These are phyloP conservation scores for Chrysanthemum seticuspe DNA, from an alignment of 129 eudicot genomes.

Conservation along the genomic window DNA sequence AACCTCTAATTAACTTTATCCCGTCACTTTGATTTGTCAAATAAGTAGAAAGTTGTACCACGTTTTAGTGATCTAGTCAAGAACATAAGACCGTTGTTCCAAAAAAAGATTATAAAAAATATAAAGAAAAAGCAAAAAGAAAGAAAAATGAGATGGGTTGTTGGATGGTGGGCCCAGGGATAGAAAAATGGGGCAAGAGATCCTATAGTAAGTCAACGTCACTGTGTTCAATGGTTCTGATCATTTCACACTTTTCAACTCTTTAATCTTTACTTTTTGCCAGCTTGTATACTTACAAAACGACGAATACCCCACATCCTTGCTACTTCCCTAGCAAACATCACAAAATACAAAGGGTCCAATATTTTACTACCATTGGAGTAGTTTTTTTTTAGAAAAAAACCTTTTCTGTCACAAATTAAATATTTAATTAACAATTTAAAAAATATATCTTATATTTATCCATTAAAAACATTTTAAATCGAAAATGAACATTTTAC, in stretches of 20 bases:
- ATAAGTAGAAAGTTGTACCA: too few relatives aligned
- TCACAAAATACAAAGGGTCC: neutral
- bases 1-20: too few relatives aligned
- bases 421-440: too few relatives aligned
- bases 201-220: conserved; percentile 24
- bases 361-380: neutral
- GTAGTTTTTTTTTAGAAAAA: too few relatives aligned
- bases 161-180: conserved; percentile 10
- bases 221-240: conserved; percentile 22
- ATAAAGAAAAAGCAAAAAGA: neutral
- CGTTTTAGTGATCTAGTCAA: neutral
- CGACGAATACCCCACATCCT: conserved; percentile 11
- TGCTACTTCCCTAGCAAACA: neutral
- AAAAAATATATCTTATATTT: too few relatives aligned
- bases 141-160: conserved; percentile 1
- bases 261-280: conserved; percentile 14
- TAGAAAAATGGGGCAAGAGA: conserved; percentile 7
- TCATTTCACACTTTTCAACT: conserved; percentile 14
- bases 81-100: neutral
- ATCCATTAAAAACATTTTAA: too few relatives aligned
- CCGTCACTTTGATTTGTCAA: too few relatives aligned
- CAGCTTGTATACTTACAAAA: conserved; percentile 20
- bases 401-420: too few relatives aligned
- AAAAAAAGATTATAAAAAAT: neutral
- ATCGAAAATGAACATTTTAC: too few relatives aligned